Base-by-base conservation (phyloP, 2,329 filamentous ascomycete species). In the Hymenoscyphus infarciens region DNA sequence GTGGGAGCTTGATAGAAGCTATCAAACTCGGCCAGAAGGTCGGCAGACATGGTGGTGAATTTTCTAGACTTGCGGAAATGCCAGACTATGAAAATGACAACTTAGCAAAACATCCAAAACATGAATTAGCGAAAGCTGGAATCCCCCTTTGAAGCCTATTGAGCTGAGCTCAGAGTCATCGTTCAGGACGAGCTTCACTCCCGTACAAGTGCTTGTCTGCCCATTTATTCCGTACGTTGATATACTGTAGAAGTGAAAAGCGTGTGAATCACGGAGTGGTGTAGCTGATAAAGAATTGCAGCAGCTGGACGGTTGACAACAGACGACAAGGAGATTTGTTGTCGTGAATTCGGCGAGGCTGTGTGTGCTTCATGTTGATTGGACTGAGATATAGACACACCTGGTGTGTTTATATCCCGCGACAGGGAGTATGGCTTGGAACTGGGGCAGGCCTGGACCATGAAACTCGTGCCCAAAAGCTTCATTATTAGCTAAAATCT, bases 21-120 rank as follows among this genome's bases (percentile, higher is more conserved):
- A 70, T 82, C 84, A 68, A 88, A 87, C 67, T 85, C 83, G 61
- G 84, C 85, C 71, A 88, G 85, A 62, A 88, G 81, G 74, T 88
- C 85, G 65, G 85, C 83, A 68, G 86, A 88, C 85, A 88, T 88
- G 25, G 35, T 64, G 62, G 35, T 33, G 29, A 31, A 49, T 49
- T 6, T 22, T 25, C 42, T 22, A 22, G 8, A 49, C 42, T 25
- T 22, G 42, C 25, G n/a, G n/a, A 22, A 45, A 45, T 45, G 13
- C n/a, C 42, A 8, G 19, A 22, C 42, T 49, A 49, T 49, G 19
- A 15, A 11, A 22, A 49, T 22, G 6, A 49, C n/a, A 49, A 49
- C 19, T 49, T 22, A 49, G 42, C 10, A 19, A 49, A 22, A 22
- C 8, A 5, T 22, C 39, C 25, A 49, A 15, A 49, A 22, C n/a